Evolutionary conservation across 2,329 filamentous ascomycete species (phyloP).

Genomic region (Ophiosphaerella korrae): DNA sequence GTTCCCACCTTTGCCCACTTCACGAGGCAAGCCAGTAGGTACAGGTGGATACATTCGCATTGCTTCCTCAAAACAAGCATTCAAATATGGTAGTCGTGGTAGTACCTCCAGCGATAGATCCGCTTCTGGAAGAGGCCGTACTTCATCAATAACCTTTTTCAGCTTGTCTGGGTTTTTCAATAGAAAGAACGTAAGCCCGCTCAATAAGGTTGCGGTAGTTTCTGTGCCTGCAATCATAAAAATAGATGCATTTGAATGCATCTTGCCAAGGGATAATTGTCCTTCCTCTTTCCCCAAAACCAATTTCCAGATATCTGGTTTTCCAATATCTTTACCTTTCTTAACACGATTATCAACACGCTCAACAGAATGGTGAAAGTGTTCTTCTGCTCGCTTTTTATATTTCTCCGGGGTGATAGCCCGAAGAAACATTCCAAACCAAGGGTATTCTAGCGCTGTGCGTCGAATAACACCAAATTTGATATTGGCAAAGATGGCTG

Average conservation of each 20-base stretch:
- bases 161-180: constrained; percentile 19
- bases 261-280: constrained; percentile 24
- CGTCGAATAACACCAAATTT: background rate
- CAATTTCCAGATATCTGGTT: constrained; percentile 42
- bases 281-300: constrained; percentile 19
- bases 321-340: background rate
- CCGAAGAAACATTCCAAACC: background rate
- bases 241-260: constrained; percentile 26
- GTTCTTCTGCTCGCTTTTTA: background rate
- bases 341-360: background rate
- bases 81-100: constrained; percentile 30
- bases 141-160: constrained; percentile 13
- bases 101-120: constrained; percentile 34
- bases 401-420: background rate
- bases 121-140: constrained; percentile 11
- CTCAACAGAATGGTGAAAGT: background rate
- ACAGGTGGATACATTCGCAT: constrained; percentile 48
- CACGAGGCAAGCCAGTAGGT: constrained; percentile 33
- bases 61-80: constrained; percentile 44
- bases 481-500: constrained; percentile 3
- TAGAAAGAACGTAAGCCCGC: constrained; percentile 39
- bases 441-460: background rate
- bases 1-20: background rate
- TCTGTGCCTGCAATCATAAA: constrained; percentile 33
- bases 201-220: constrained; percentile 32